Evolutionary conservation across 1,284 basidiomycete genomes (phyloP), one percentile per base, ranked within the genome.

Genomic region (Pseudozyma flocculosa): DNA sequence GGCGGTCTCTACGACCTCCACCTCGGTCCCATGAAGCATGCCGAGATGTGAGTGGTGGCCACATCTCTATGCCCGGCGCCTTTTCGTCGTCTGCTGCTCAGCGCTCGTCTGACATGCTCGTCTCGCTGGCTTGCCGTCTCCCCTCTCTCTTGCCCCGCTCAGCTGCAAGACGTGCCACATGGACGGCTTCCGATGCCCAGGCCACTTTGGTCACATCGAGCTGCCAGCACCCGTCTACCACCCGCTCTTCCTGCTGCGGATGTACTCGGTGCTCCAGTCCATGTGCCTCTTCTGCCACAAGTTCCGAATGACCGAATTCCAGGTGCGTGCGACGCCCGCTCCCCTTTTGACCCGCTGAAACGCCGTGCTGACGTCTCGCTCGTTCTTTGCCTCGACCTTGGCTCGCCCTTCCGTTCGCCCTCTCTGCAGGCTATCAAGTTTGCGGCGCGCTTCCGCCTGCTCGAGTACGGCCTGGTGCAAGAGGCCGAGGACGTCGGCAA

Each of bases 181-280:
- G 66, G 89, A 86, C 44, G 92, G 90, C 73, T 97, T 88, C 80
- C 87, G 88, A 58, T 99, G 95, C 79, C 94, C 95, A 0, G 95
- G 95, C 8, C 95, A 99, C 80, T 98, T 90, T 82, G 95, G 95
- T n/a, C 95, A 98, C 80, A 94, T 99, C 66, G 92, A 97, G 70
- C 85, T 99, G 7, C 92, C 95, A 11, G 85, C 89, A 19, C 92
- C 95, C 23, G 90, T 98, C 14, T 98, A 90, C 78, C 94, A 99
- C 78, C 95, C 95, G 0, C 82, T 99, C 26, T 99, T 97, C 81
- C 92, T 98, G 87, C 84, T 84, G 43, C 91, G 95, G 75, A 88
- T 90, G 82, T 93, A 88, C 79, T 88, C 89, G 67, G 80, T 98
- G 45, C 82, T 99, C 15, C 86, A 92, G 48, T 88, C 87, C 40